These are phyloP conservation scores for Paraphoma chrysanthemicola DNA, from an alignment of 2,329 filamentous ascomycete genomes.

Conservation along the genomic window DNA sequence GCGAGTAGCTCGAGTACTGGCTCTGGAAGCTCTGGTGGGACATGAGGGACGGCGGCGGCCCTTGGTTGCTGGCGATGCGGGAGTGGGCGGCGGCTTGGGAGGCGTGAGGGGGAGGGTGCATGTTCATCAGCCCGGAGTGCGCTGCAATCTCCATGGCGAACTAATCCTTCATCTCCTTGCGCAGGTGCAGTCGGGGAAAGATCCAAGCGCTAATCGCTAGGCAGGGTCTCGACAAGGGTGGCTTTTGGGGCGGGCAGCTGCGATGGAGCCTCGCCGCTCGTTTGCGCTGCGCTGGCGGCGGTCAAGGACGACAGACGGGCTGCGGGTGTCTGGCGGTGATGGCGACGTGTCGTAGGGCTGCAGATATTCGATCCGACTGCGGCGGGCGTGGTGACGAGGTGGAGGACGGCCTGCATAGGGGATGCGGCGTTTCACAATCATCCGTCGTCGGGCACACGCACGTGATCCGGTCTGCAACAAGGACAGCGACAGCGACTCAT, in stretches of 20 bases:
- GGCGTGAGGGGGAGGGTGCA: constrained; percentile 6
- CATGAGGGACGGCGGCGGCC: constrained; percentile 49
- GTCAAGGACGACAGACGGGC: background rate
- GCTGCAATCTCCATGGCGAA: constrained; percentile 8
- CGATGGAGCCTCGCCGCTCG: background rate
- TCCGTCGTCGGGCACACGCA: background rate
- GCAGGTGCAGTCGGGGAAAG: constrained; percentile 2
- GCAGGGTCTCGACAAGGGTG: background rate
- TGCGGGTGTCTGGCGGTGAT: background rate
- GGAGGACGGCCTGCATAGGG: constrained; percentile 1
- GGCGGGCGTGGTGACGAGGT: background rate
- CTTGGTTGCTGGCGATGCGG: constrained; percentile 44
- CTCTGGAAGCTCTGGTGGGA: constrained; percentile 56
- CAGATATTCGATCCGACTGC: background rate
- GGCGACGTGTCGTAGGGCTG: background rate
- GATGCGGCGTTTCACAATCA: constrained; percentile 1
- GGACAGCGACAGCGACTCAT: background rate
- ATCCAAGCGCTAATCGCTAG: constrained; percentile 7
- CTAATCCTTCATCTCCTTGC: constrained; percentile 10
- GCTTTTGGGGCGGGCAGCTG: background rate
- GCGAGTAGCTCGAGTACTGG: constrained; percentile 56
- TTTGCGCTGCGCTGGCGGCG: background rate
- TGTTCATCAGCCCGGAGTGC: constrained; percentile 34
- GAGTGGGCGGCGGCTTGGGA: constrained; percentile 29
- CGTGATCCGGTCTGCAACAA: background rate